Base-by-base conservation (phyloP, 2,329 filamentous ascomycete species). In the Aspergillus sojae region DNA sequence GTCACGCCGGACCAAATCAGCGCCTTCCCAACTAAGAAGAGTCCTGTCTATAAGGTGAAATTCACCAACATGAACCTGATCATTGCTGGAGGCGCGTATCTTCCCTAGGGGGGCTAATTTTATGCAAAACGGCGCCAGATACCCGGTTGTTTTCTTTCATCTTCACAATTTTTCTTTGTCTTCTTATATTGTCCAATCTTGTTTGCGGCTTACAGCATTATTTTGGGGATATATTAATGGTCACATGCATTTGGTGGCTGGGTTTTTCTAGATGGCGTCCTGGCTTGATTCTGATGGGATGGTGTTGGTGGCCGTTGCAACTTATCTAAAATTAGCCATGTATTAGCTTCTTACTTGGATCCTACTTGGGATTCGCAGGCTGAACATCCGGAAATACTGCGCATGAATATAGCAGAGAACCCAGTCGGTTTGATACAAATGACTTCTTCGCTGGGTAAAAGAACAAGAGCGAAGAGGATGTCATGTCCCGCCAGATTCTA, bases 31-130 rank as follows among this genome's bases (percentile, higher is more conserved):
- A 98, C 95, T 4, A 99, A 99, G 86, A 97, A 96, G 81, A 94
- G 91, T 19, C 94, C 94, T 0, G 92, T 98, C 12, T 92, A 96
- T 79, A 95, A 94, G 79, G 94, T 96, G 60, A 88, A 91, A 73
- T 97, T 97, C 72, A 98, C 95, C 4, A 85, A 93, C 65, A 97
- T 97, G 92, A 99, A 99, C 76, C 79, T 98, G 68, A 90, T 97
- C 14, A 84, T 98, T 65, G 93, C 93, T 26, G 93, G 91, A 54
- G 93, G 94, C 46, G 86, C 86, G 43, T 89, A 88, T 78, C 74
- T 89, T 73, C 87, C 87, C 43, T 80, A 65, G 77, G 58, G 28
- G 53, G 41, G 41, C 61, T 48, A 53, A 52, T 62, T 67, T 34
- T 55, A 58, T 67, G 67, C 61, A 64, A 57, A 58, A 41, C 60